phyloP scores from a whole-genome alignment of 495 filamentous ascomycete species.

The Rhizodiscina lignyota region DNA sequence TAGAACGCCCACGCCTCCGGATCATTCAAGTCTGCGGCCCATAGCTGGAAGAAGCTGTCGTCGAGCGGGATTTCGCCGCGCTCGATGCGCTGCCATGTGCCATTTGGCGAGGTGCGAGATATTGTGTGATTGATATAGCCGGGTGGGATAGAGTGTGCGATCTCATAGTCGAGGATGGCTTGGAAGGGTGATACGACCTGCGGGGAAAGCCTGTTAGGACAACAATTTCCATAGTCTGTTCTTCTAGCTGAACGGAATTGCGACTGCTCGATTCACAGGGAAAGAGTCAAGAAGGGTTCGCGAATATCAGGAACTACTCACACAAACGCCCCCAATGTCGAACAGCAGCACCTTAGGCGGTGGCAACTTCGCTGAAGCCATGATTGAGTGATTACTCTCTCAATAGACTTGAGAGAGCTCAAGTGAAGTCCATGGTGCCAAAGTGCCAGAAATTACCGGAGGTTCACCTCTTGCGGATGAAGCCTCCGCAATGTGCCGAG shows the following conservation, averaged over 20 bases:
- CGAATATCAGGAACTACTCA: no score
- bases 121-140: constrained; percentile 90
- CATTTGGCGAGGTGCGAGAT: constrained; percentile 55
- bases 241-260: no score
- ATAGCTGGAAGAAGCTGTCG: constrained; percentile 56
- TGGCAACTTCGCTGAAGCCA: no score
- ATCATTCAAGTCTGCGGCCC: constrained; percentile 55
- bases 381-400: no score
- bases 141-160: constrained; percentile 51
- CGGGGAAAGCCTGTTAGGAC: background rate
- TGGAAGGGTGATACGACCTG: constrained; percentile 87
- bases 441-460: no score
- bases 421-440: no score
- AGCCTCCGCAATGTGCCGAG: no score
- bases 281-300: no score
- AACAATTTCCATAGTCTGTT: no score
- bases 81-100: constrained; percentile 62
- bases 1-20: constrained; percentile 51
- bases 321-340: constrained; percentile 93
- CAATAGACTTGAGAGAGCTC: no score
- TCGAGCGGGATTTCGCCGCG: constrained; percentile 31
- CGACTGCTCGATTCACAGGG: no score
- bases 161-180: constrained; percentile 79
- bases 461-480: no score
- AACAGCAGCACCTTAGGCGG: constrained; percentile 72